Conservation (phyloP, 2,329 filamentous ascomycete species). For the Diaporthe destruens region DNA sequence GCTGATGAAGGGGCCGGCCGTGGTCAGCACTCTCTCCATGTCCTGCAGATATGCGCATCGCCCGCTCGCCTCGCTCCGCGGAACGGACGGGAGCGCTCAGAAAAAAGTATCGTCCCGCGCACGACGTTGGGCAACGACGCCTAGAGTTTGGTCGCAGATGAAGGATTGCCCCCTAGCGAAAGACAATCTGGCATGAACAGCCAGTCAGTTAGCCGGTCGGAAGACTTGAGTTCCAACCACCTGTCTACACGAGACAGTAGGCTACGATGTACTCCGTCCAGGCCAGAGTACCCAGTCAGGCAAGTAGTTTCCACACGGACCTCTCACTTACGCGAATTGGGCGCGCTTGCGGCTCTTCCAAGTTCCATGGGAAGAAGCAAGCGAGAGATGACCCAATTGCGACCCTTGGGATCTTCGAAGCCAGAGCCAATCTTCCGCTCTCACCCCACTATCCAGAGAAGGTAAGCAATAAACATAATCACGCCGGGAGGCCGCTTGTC, state of each 20-base stretch:
- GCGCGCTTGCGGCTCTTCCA: constrained; percentile 24
- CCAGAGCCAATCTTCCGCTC: constrained; percentile 16
- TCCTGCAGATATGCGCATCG: not conserved
- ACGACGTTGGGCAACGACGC: constrained; percentile 12
- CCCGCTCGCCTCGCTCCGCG: not conserved
- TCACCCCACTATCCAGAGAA: not conserved
- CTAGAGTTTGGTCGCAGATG: constrained; percentile 12
- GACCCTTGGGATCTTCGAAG: constrained; percentile 21
- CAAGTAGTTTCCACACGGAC: constrained; percentile 11
- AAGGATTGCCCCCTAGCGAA: not conserved
- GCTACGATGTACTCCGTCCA: not conserved
- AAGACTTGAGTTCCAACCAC: constrained; percentile 9
- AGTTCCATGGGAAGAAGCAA: not conserved
- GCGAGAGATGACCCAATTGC: constrained; percentile 5
- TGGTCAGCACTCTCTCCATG: not conserved
- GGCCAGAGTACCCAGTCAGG: not conserved
- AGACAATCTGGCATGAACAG: constrained; percentile 6
- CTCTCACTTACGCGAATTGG: not conserved
- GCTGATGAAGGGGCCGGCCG: not conserved
- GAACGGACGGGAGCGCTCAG: constrained; percentile 13
- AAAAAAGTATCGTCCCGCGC: constrained; percentile 3
- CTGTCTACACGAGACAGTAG: not conserved
- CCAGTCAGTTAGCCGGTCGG: not conserved
- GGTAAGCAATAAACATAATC: not conserved
- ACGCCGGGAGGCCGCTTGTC: constrained; percentile 24